Evolutionary conservation across 2,329 filamentous ascomycete genomes (phyloP), one percentile per base, ranked within the genome.

Genomic region (Claviceps maximensis): DNA sequence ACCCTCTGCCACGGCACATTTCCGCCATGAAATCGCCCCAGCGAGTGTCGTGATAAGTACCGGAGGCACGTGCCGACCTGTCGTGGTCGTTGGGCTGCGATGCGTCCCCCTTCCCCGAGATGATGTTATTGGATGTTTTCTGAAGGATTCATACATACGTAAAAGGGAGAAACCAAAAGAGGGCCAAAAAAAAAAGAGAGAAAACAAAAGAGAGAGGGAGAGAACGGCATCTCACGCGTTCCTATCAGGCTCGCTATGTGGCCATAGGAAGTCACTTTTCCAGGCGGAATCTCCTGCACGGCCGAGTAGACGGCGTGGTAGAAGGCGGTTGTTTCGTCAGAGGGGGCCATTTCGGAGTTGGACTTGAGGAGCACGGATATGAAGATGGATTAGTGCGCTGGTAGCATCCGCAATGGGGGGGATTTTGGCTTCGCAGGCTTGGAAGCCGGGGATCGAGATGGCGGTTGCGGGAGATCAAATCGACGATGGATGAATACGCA

Each of bases 1-100:
- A 97, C 87, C 54, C 93, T 76, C 72, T 97, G 91, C 91, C 91
- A 97, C 0, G 91, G 91, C 3, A 97, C 91, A 58, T 85, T 96
- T 25, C 73, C 74, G 55, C 78, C 74, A 66, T 95, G 84, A 70
- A 85, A 94, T 54, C 69, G 74, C 53, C 65, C 58, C 0, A 71
- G 66, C 0, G 72, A 61, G 54, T 79, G 74, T 7, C 70, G 63
- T 1, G 89, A 80, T 13, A 97, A 80, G 65, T 95, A 84, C 67
- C 95, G 96, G 27, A 97, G 78, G 67, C 87, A 94, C 47, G 93
- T 76, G 51, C 91, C 91, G 7, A 97, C 90, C 70, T 97, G 91
- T 54, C 90, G 80, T 1, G 84, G 82, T 2, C 85, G 75, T 63
- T 87, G 78, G 3, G 84, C 84, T 87, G 54, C 25, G 1, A n/a